phyloP scores from a whole-genome alignment of 2,329 filamentous ascomycete species.

The Penicillium sclerotigenum region DNA sequence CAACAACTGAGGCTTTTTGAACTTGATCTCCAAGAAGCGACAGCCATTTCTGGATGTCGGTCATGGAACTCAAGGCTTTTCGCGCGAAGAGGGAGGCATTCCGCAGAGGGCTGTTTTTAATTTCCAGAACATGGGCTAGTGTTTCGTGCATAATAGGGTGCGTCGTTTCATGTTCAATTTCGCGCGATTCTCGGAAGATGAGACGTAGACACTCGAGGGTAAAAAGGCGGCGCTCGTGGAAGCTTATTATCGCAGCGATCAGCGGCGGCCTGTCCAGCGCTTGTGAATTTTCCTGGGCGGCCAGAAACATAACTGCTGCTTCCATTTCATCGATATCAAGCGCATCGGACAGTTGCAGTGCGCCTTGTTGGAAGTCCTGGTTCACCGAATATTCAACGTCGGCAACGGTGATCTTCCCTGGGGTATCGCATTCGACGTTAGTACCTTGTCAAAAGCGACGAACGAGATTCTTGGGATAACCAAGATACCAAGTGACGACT shows the following conservation, averaged over 20 bases:
- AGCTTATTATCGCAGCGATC: conserved; percentile 78
- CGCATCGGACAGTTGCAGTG: conserved; percentile 78
- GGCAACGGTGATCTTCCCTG: conserved; percentile 72
- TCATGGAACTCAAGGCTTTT: conserved; percentile 74
- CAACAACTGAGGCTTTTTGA: conserved; percentile 71
- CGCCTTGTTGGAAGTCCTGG: conserved; percentile 79
- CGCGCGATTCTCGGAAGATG: conserved; percentile 66
- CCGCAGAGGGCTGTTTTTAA: conserved; percentile 46
- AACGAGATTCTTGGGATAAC: too few species aligned
- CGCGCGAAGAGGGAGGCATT: conserved; percentile 64
- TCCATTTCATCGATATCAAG: conserved; percentile 87
- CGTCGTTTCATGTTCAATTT: conserved; percentile 57
- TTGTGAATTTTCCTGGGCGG: conserved; percentile 66
- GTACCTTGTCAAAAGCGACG: not conserved
- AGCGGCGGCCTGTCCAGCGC: conserved; percentile 69
- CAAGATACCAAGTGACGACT: conserved; percentile 20
- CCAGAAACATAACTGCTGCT: conserved; percentile 72
- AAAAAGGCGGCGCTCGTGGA: conserved; percentile 80
- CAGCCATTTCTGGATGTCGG: conserved; percentile 72
- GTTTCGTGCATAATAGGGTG: conserved; percentile 56
- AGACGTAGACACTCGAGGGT: conserved; percentile 80
- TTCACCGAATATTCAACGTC: conserved; percentile 77
- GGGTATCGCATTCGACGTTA: conserved; percentile 18
- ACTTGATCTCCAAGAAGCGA: conserved; percentile 71
- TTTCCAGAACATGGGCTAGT: conserved; percentile 57